Evolutionary conservation across 2,329 filamentous ascomycete species (phyloP), one percentile per base, ranked within the genome.

Genomic region (Aspergillus sclerotialis): DNA sequence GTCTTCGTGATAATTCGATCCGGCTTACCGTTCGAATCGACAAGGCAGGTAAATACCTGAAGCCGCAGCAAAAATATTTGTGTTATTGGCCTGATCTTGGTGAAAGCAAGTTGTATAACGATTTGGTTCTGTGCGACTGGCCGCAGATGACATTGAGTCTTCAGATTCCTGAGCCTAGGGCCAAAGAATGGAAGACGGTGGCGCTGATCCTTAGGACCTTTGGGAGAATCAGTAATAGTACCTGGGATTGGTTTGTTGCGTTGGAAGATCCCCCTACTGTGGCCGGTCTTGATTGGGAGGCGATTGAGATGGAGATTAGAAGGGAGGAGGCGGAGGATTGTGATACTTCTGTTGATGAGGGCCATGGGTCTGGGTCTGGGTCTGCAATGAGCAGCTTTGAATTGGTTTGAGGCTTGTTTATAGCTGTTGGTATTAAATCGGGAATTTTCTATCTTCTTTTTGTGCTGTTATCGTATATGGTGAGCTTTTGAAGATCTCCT

Each of bases 201-300:
- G 48, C 50, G 1, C 33, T 57, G 16, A 47, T 56, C n/a, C 32
- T 54, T 23, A 40, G 34, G 35, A 53, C 53, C 0, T 57, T 53
- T 15, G 37, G 45, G 9, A 40, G 42, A 15, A 50, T 58, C 15
- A 39, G 44, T 1, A 18, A 33, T 3, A 39, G 38, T 4, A 46
- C 46, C 10, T 51, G 48, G 46, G 42, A 46, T 21, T 37, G 42
- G 12, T 35, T 59, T 17, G 39, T 45, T 2, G 36, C 32, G 11
- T 38, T 47, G 28, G 35, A 43, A n/a, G 36, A 42, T 7, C 27
- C 35, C 3, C 32, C 38, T 1, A 31, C 41, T 10, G 30, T 55
- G 23, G 45, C 48, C 8, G 52, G 52, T 8, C 35, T 56, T 25
- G 35, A 53, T 33, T 55, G 48, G 45, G 39, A 27, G 26, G 38